Evolutionary conservation across 2,329 filamentous ascomycete species (phyloP), one percentile per base, ranked within the genome.

Genomic region (Alternaria sp.): DNA sequence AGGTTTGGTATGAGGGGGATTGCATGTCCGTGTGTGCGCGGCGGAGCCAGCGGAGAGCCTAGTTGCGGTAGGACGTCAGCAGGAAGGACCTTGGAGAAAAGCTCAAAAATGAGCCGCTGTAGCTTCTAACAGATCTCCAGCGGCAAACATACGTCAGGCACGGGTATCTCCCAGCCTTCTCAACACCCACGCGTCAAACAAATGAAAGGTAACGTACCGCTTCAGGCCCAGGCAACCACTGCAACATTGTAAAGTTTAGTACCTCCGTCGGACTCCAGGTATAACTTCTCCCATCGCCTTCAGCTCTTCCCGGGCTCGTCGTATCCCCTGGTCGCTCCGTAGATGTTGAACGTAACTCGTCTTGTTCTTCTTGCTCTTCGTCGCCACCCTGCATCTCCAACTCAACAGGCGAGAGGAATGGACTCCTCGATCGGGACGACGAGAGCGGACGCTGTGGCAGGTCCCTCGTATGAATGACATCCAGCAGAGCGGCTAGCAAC

Each of bases 171-270:
- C 14, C 36, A 2, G 0, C 18, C 28, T 38, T 22, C 32, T 25
- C 32, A 36, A 36, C 9, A 50, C 46, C 32, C 16, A 11, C 32
- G 20, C 16, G 20, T 36, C 46, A 50, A 3, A 27, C 20, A 50
- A n/a, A 20, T 32, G 43, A 32, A 27, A 50, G 34, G 20, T 18
- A 22, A 60, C 62, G 43, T 60, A 66, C 64, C 54, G 62, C 62
- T 69, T 91, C 89, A 0, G 88, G 88, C 0, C 89, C 89, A 0
- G 89, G 88, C 1, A 91, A 76, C 89, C 89, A 91, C 22, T 87
- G 85, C 28, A 90, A 77, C 72, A 74, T 74, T 1, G 69, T 71
- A 64, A 70, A 74, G 25, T 86, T 87, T 59, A 91, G 81, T 25
- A 91, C 80, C 56, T 90, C 86, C 2, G 76, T 79, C 5, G 75